Base-by-base conservation (phyloP, 495 filamentous ascomycete genomes). In the Xylaria sp. region DNA sequence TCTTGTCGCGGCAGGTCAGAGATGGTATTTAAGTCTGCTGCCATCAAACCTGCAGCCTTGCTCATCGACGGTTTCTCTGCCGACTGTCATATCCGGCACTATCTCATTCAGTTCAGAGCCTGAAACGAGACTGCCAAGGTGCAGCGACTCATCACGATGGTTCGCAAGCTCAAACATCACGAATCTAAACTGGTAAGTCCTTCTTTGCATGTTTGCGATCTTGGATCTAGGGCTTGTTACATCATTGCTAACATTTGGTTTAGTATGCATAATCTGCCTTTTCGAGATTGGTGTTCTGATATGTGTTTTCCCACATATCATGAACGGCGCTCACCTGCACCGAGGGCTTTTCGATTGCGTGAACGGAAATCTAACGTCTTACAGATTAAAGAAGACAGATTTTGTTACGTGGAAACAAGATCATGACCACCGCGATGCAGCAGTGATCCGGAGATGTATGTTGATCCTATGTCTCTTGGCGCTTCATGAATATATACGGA, bases 381-480 rank as follows among this genome's bases (percentile, higher is more conserved):
- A 6, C 33, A 72, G 70, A 44, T 90, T 98, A 78, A 89, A 90
- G 69, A 99, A 98, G 84, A 94, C 97, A 80, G 94, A 99, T 81
- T 96, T 99, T 83, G 90, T 93, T 74, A 95, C 91, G 78, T 98
- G 95, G 86, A 93, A 94, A 82, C 90, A 90, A 76, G 95, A 99
- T 83, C 86, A 90, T 77, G 83, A 87, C 72, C 97, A 99, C 85
- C 90, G 95, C 80, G 91, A 91, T 78, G 88, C 93, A 72, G 85
- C 88, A 72, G 87, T 98, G 70, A 86, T 90, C 65, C 90, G 93
- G 64, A 91, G 94, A 70, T 99, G 69, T 71, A 71, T 1, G 61
- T 71, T 0, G 0, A 57, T 31, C 31, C 5, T 15, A 24, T 19
- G 14, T 41, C 31, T 11, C 24, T 52, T 14, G 21, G 26, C 14